Percentiles rank a stretch among this genome's conserved stretches.
Evolutionary conservation across 108 stramenopile genomes (phyloP).

Genomic region (Fistulifera solaris): DNA sequence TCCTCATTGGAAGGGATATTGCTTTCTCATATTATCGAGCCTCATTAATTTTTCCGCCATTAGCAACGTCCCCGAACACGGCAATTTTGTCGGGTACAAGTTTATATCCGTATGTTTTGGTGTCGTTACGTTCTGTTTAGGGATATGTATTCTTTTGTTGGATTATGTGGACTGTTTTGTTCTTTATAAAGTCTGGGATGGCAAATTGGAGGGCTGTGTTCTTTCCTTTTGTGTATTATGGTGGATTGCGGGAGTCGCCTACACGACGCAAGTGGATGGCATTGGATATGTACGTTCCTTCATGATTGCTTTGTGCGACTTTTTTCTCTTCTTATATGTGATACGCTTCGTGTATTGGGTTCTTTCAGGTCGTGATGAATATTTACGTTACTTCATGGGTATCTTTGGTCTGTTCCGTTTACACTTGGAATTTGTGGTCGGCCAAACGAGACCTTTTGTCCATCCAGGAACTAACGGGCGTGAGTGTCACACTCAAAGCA

Average conservation of each 20-base stretch:
- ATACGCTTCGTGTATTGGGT: no score
- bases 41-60: conserved; percentile 25
- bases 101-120: conserved; percentile 36
- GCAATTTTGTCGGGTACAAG: conserved; percentile 5
- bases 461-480: conserved; percentile 38
- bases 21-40: conserved; percentile 28
- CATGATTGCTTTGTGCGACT: no score
- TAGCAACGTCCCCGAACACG: conserved; percentile 2
- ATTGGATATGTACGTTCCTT: conserved; percentile 31
- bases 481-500: conserved; percentile 36
- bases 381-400: conserved; percentile 55
- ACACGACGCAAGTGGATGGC: conserved; percentile 28
- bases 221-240: conserved; percentile 27
- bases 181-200: conserved; percentile 39
- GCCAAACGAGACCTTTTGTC: conserved; percentile 47
- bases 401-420: conserved; percentile 19
- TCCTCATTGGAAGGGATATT: conserved; percentile 54
- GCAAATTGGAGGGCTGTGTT: conserved; percentile 52
- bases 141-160: conserved; percentile 31
- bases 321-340: no score
- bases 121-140: conserved; percentile 30
- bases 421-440: conserved; percentile 56
- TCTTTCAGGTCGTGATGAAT: conserved; percentile 21
- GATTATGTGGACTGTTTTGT: conserved; percentile 29
- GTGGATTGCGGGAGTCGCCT: conserved; percentile 44